A percentile compares a stretch with the other conserved stretches of the same genome.
These are phyloP conservation scores for Aspergillus neotritici DNA, from an alignment of 2,329 filamentous ascomycete genomes.

Conservation along the genomic window DNA sequence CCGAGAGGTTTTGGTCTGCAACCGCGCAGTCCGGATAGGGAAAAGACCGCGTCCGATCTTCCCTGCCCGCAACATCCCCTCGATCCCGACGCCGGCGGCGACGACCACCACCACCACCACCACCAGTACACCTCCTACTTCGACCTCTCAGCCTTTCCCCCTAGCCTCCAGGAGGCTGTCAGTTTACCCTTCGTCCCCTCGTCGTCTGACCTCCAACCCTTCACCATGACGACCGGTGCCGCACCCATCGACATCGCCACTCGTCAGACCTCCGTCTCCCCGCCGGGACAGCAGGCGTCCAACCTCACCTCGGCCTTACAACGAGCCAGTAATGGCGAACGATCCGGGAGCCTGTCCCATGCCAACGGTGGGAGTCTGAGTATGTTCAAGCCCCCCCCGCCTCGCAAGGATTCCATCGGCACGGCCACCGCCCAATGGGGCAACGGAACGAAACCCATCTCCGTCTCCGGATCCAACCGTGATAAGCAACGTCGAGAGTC, in stretches of 20 bases:
- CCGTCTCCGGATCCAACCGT: slow-evolving; percentile 46
- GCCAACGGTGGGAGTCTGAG: slow-evolving; percentile 36
- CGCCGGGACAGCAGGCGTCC: slow-evolving; percentile 55
- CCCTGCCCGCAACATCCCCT: slow-evolving; percentile 42
- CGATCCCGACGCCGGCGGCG: slow-evolving; percentile 21
- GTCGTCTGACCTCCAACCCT: slow-evolving; percentile 26
- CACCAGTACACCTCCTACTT: slow-evolving; percentile 24
- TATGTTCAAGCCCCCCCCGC: slow-evolving; percentile 36
- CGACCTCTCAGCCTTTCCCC: slow-evolving; percentile 24
- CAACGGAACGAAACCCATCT: slow-evolving; percentile 56
- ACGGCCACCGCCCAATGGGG: slow-evolving; percentile 50
- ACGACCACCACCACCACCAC: too few relatives aligned
- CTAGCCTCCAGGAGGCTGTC: slow-evolving; percentile 29
- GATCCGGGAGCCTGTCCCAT: slow-evolving; percentile 40
- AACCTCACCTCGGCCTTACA: slow-evolving; percentile 59
- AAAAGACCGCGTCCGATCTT: slow-evolving; percentile 34
- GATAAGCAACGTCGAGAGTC: slow-evolving; percentile 54
- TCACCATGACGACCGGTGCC: slow-evolving; percentile 49
- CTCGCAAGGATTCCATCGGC: slow-evolving; percentile 52
- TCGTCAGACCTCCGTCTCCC: slow-evolving; percentile 54
- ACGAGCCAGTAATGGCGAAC: slow-evolving; percentile 40
- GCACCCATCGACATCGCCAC: slow-evolving; percentile 57
- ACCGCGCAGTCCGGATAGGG: slow-evolving; percentile 40
- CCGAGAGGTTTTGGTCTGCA: slow-evolving; percentile 45
- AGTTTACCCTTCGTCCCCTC: slow-evolving; percentile 38